Conservation (phyloP, 352 stramenopile genomes). For the Phytophthora capsici region DNA sequence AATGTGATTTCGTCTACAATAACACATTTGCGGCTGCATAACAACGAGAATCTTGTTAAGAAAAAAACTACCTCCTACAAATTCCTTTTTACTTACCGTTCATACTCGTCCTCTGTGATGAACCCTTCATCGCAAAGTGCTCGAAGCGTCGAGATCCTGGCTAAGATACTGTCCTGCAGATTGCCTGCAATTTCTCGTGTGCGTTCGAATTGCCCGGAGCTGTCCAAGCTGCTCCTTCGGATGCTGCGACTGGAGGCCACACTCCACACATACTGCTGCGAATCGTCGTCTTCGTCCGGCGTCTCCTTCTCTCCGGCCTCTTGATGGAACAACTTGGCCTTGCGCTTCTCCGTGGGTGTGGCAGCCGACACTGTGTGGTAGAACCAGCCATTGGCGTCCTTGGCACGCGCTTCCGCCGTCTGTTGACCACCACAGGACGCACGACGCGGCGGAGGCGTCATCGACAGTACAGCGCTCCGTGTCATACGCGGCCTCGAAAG, state of each 20-base stretch:
- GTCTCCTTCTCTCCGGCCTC: conserved; percentile 31
- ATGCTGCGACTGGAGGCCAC: conserved; percentile 21
- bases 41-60: conserved; percentile 12
- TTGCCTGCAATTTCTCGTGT: conserved; percentile 45
- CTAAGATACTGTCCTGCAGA: conserved; percentile 64
- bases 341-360: conserved; percentile 48
- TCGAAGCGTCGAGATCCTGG: conserved; percentile 74
- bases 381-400: conserved; percentile 24
- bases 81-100: conserved; percentile 44
- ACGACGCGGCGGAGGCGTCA: conserved; percentile 20
- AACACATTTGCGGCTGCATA: conserved; percentile 62
- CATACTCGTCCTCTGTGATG: conserved; percentile 79
- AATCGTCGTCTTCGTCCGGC: conserved; percentile 10
- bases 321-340: conserved; percentile 31
- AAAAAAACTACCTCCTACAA: too few species aligned
- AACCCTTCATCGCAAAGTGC: conserved; percentile 83
- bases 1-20: conserved; percentile 84
- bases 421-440: conserved; percentile 43
- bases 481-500: not conserved
- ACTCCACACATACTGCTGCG: conserved; percentile 34
- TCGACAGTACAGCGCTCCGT: not conserved
- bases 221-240: conserved; percentile 14
- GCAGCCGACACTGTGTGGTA: conserved; percentile 66
- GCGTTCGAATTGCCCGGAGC: conserved; percentile 38
- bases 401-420: conserved; percentile 38